Conservation (phyloP, 495 filamentous ascomycete genomes). For the Talaromyces adpressus region DNA sequence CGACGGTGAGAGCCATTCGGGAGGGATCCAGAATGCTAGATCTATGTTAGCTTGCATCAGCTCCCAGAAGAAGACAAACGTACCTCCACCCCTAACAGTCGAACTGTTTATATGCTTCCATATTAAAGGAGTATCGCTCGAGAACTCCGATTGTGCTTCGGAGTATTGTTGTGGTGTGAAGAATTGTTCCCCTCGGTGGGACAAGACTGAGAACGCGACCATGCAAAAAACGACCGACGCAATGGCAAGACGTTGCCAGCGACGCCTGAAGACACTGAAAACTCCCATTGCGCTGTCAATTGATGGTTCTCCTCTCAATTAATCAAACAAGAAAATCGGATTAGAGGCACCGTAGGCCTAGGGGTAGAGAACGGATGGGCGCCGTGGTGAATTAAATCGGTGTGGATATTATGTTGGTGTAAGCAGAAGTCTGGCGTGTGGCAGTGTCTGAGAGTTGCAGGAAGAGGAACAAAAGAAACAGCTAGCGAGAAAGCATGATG, state of each 20-base stretch:
- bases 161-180: neutral
- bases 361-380: neutral
- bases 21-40: constrained; percentile 9
- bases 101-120: constrained; percentile 10
- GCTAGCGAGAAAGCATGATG: neutral
- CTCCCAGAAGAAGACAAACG: neutral
- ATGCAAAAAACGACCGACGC: constrained; percentile 4
- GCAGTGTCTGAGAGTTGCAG: neutral
- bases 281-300: constrained; percentile 1
- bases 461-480: neutral
- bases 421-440: neutral
- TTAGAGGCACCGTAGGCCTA: constrained; percentile 7
- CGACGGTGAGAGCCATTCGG: constrained; percentile 7
- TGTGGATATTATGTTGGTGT: neutral
- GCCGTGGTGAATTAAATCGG: neutral
- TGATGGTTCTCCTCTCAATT: neutral
- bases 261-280: constrained; percentile 2
- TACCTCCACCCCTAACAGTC: constrained; percentile 8
- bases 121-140: constrained; percentile 8
- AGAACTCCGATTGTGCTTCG: neutral
- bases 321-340: constrained; percentile 2
- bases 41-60: neutral
- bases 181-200: constrained; percentile 1
- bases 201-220: constrained; percentile 4
- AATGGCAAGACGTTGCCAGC: constrained; percentile 11